Conservation (phyloP, 2,329 filamentous ascomycete species). For the Dactylellina parvicollis region DNA sequence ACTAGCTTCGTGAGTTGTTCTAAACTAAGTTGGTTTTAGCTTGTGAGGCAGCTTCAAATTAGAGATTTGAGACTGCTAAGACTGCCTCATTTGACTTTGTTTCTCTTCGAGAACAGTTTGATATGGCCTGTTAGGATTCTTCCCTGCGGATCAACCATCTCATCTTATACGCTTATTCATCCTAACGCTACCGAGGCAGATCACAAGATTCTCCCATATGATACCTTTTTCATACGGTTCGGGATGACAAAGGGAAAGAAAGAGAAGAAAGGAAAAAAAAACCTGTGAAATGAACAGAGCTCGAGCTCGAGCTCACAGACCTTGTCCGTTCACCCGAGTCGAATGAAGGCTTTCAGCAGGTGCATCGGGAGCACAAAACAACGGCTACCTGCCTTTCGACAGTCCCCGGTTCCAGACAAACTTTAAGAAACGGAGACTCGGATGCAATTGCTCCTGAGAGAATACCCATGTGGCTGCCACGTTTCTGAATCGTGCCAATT, state of each 20-base stretch:
- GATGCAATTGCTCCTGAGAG: slow-evolving; percentile 2
- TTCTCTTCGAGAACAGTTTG: slow-evolving; percentile 3
- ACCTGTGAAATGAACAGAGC: no score
- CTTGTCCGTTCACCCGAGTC: slow-evolving; percentile 6
- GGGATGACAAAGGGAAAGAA: background rate
- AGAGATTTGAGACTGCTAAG: no score
- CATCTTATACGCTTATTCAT: no score
- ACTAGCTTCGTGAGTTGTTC: no score
- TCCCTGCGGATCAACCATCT: no score
- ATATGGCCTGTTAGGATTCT: background rate
- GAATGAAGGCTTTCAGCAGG: background rate
- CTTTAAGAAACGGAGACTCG: background rate
- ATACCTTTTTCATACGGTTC: background rate
- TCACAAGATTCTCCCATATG: slow-evolving; percentile 14
- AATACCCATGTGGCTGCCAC: slow-evolving; percentile 38
- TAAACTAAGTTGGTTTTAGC: no score
- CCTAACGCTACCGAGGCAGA: background rate
- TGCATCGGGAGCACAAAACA: background rate
- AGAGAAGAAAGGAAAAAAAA: no score
- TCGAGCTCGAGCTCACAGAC: slow-evolving; percentile 5
- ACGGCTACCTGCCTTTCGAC: slow-evolving; percentile 21
- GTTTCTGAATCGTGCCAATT: slow-evolving; percentile 15
- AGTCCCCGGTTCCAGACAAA: slow-evolving; percentile 2
- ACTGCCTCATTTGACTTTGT: background rate
- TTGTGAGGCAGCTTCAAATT: no score